A percentile compares a stretch with the other conserved stretches of the same genome.
Conservation (phyloP, 169 alveolate species). For the Plasmodium falciparum region DNA sequence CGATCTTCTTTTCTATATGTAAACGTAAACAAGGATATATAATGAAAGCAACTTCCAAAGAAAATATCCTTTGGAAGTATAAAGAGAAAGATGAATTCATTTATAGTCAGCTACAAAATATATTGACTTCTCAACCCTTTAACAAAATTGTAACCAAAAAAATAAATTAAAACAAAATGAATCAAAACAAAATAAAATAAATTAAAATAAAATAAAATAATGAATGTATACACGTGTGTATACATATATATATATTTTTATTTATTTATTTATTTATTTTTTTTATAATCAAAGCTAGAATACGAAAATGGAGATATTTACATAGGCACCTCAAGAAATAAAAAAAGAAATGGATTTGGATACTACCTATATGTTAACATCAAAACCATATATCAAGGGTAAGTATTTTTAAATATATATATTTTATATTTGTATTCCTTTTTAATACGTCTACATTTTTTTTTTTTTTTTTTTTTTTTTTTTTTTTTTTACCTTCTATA, state of each 20-base stretch:
- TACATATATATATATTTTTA: no score
- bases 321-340: constrained; percentile 34
- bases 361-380: constrained; percentile 27
- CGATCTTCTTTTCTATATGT: no score
- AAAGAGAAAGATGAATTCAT: constrained; percentile 56
- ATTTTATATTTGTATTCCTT: not conserved
- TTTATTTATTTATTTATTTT: not conserved
- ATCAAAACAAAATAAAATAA: no score
- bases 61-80: constrained; percentile 25
- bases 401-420: constrained; percentile 4
- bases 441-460: not conserved
- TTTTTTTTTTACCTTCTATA: not conserved
- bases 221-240: not conserved
- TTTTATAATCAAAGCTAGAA: constrained; percentile 32
- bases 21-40: not conserved
- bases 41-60: constrained; percentile 30
- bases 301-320: constrained; percentile 67
- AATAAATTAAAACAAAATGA: not conserved
- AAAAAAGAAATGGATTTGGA: constrained; percentile 61
- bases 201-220: not conserved
- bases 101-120: constrained; percentile 19
- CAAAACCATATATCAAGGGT: constrained; percentile 57
- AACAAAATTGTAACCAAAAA: constrained; percentile 35
- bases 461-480: constrained; percentile 4
- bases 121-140: constrained; percentile 38